Evolutionary conservation across 257 asterid genomes (phyloP), one percentile per base, ranked within the genome.

Genomic region (Lycium barbarum): DNA sequence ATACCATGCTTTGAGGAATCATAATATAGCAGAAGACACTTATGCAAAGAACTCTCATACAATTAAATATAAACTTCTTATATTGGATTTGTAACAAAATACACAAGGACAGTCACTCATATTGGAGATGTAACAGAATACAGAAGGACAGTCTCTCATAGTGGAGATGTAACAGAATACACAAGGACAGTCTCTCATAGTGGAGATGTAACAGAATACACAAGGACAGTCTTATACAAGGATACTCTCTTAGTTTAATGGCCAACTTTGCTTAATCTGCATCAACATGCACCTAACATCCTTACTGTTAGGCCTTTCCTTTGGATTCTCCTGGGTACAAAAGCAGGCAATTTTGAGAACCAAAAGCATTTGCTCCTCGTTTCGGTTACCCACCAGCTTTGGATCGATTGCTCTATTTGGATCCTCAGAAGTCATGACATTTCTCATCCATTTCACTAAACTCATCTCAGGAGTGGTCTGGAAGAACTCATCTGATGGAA

Each of bases 341-440:
- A 93, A 96, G 20, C 95, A 94, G 17, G 99, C 98, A 83, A 94
- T 92, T 85, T 96, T 96, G 80, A 96, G 95, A 66, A 93, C 96
- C 92, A 96, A 76, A 73, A 95, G 86, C 95, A 96, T 94, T 86
- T 94, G 98, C 87, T 95, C 96, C 86, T 95, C 98, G 14, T 90
- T 88, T 74, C 97, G 98, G 2, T 87, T 91, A 36, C 94, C 98
- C 84, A 90, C 0, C 79, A 96, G 87, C 55, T 49, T 90, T 9
- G 89, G 84, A 79, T 96, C 98, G 5, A 96, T 86, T 6, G 99
- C 98, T 40, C 91, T 85, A 12, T 85, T 90, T 13, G 97, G 98
- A 61, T 94, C 94, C 26, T 88, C 97, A 6, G 98, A 96, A 54
- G 87, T 81, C 95, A 92, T 96, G 87, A 92, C 97, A 67, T 92